A percentile compares a stretch with the other conserved stretches of the same genome.
Conservation (phyloP, 2,329 filamentous ascomycete species). For the Pyrenophora teres region DNA sequence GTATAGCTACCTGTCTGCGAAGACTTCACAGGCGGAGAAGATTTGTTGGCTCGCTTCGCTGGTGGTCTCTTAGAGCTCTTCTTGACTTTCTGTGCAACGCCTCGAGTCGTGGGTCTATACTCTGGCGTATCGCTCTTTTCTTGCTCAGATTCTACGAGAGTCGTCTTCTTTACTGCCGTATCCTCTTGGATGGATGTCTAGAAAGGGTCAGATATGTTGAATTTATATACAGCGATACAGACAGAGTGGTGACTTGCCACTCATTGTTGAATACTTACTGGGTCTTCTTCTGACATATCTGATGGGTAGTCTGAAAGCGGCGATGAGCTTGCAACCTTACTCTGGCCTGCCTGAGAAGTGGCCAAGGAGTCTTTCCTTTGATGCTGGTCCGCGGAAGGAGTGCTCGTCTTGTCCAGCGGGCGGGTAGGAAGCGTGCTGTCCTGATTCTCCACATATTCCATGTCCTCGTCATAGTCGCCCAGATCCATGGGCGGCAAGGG, state of each 20-base stretch:
- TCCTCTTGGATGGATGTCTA: background rate
- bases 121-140: background rate
- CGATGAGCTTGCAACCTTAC: background rate
- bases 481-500: conserved; percentile 23
- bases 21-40: background rate
- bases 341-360: background rate
- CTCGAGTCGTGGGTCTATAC: conserved; percentile 4
- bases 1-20: background rate
- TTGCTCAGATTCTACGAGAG: background rate
- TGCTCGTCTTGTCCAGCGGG: background rate
- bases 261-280: conserved; percentile 4
- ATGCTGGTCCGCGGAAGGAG: background rate
- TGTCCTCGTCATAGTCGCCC: conserved; percentile 9
- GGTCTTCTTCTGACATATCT: conserved; percentile 16
- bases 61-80: background rate
- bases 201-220: too few species aligned
- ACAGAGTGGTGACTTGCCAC: background rate
- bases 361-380: background rate
- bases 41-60: background rate
- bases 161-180: background rate
- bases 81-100: conserved; percentile 11
- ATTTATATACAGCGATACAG: too few species aligned
- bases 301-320: conserved; percentile 25
- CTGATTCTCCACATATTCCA: background rate
- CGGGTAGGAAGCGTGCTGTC: background rate